phyloP scores from a whole-genome alignment of 768 basidiomycete species.

The Heimioporus sp. region DNA sequence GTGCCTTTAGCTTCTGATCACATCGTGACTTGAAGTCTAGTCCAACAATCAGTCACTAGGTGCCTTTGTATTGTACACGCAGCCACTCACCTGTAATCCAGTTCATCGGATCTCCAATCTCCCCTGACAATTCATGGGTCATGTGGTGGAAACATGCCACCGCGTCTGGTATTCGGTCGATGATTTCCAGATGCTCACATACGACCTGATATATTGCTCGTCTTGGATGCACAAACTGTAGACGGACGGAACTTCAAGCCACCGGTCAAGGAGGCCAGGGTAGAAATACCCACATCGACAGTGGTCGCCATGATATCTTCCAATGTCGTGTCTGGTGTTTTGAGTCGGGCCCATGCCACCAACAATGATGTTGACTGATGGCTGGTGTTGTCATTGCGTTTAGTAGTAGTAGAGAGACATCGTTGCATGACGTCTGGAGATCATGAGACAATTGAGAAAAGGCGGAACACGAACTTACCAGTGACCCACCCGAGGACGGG shows the following conservation, averaged over 20 bases:
- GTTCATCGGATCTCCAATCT: not conserved
- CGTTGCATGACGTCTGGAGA: not conserved
- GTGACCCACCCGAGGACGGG: not conserved
- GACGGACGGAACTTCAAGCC: not conserved
- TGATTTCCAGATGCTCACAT: not conserved
- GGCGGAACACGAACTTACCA: not conserved
- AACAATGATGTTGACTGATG: not conserved
- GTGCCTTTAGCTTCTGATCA: no score
- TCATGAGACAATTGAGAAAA: not conserved
- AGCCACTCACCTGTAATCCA: not conserved
- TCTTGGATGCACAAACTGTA: not conserved
- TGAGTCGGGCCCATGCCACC: not conserved
- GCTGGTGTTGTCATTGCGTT: not conserved
- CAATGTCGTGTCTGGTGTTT: not conserved
- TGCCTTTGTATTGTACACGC: no score
- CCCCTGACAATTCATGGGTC: not conserved
- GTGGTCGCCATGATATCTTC: not conserved
- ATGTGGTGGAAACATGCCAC: not conserved
- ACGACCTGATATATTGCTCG: not conserved
- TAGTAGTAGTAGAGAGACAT: not conserved
- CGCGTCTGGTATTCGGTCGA: not conserved
- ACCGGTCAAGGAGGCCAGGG: no score
- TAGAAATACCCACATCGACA: not conserved
- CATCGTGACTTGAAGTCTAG: no score
- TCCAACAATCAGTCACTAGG: no score